Evolutionary conservation across 768 basidiomycete genomes (phyloP), one percentile per base, ranked within the genome.

Genomic region (Kwoniella mangroviensis): DNA sequence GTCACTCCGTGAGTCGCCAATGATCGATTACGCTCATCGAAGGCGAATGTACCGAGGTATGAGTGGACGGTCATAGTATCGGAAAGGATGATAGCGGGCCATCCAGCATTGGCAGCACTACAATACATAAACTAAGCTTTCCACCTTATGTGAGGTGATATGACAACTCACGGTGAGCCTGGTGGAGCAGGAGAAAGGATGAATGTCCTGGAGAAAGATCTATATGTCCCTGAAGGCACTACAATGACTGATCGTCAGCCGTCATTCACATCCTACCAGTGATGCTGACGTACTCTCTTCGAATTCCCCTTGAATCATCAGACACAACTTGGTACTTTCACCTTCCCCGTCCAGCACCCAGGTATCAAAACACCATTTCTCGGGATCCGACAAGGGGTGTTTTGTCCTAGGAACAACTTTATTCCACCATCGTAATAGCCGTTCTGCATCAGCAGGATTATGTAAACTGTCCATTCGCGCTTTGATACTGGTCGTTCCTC

Each of bases 141-240:
- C 34, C 6, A 34, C 34, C 34, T 34, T 34, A 7, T 34, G 6
- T 34, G 34, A 34, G 6, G 34, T 34, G 34, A 7, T 9, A 2
- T 7, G 51, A 42, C 26, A 15, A 87, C 94, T 73, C 83, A 96
- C 94, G 89, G 85, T 75, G 95, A 94, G 28, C 90, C 91, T 62
- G 90, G 89, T 26, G 89, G 84, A 2, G 94, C 90, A 49, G 91
- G 91, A 4, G 90, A 89, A 26, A 99, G 85, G 65, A 98, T 87
- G 79, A 98, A 95, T 0, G 92, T 90, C 67, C 97, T 88, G 81
- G 97, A 94, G 83, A 99, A 99, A 22, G 94, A 96, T 56, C 96
- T 88, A 24, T 93, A 84, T 12, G 94, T 94, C 64, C 88, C 88
- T 10, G 89, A 86, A 28, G 90, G 90, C 73, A 88, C 90, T 92